These are phyloP conservation scores for Ensete glaucum DNA, from an alignment of 176 grass and related monocot species.

Conservation along the genomic window DNA sequence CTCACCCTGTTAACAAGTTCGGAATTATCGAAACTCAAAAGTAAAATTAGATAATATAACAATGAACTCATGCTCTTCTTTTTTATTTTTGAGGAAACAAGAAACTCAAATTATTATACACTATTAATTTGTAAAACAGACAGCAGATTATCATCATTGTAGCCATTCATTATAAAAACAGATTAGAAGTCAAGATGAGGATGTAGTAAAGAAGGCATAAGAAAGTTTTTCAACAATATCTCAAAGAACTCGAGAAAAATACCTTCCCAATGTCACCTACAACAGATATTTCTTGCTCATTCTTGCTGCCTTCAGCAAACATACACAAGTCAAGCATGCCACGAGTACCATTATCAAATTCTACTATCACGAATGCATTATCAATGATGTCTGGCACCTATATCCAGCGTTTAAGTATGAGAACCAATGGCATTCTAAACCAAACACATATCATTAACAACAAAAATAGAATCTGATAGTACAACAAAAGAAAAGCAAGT, in stretches of 20 bases:
- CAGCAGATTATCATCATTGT: too few species aligned
- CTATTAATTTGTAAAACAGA: too few species aligned
- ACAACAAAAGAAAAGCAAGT: background rate
- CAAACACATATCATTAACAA: background rate
- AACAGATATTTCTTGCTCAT: constrained; percentile 93
- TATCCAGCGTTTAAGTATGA: constrained; percentile 3
- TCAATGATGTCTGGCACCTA: constrained; percentile 92
- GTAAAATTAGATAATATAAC: constrained; percentile 1
- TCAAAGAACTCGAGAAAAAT: background rate
- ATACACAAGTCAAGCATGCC: constrained; percentile 96
- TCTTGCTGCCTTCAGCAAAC: constrained; percentile 94
- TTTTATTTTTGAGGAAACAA: background rate
- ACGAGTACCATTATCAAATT: constrained; percentile 87
- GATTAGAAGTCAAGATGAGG: background rate
- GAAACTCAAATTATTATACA: too few species aligned
- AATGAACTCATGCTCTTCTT: background rate
- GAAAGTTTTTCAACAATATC: background rate
- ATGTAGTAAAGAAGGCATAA: background rate
- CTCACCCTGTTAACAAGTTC: constrained; percentile 58
- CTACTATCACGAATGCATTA: constrained; percentile 88
- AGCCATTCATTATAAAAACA: too few species aligned
- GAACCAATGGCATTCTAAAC: background rate
- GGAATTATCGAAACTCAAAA: background rate
- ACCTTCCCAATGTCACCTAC: constrained; percentile 89
- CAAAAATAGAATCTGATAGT: background rate